Evolutionary conservation across 1,284 basidiomycete genomes (phyloP), one percentile per base, ranked within the genome.

Genomic region (Cryptococcus sp.): DNA sequence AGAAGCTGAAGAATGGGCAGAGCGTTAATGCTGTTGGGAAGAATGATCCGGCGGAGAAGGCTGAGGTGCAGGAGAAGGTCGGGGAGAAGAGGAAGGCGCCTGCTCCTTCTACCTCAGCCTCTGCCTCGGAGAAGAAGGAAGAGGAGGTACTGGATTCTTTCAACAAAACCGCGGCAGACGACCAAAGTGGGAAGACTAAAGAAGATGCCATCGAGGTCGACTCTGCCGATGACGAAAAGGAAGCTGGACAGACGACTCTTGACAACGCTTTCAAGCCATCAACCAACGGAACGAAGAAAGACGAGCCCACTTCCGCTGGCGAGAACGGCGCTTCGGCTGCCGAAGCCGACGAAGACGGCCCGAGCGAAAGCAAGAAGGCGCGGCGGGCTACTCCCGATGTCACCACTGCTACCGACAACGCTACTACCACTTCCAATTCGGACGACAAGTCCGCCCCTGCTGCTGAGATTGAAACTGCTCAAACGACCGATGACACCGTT

Each of bases 1-100:
- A 71, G 17, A 61, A 65, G 40, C 52, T 71, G 38, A 71, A 69
- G 59, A 62, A 55, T 25, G 67, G 67, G n/a, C 23, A 67, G 48
- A 55, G 50, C 38, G 50, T 61, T 35, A 40, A 49, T 15, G 38
- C 46, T 20, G 47, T 42, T 5, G 17, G 19, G 6, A 45, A 38
- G 13, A 40, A 59, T 35, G 20, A 56, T 52, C 46, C 27, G 11
- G 45, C 49, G 25, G 53, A 56, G 46, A 22, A 59, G 42, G 39
- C 52, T 22, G 47, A 60, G 47, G 31, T 46, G 6, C 54, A 54
- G 13, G 59, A 56, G 31, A 60, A 60, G 20, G 48, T 50, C 31
- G 48, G 31, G 19, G 48, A 15, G 31, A 41, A 41, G 13, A 52
- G 38, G 38, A 52, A 52, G 50, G 35, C 20, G 11, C 44, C 53